These are phyloP conservation scores for Cyathus striatus DNA, from an alignment of 768 basidiomycete species.

Conservation along the genomic window DNA sequence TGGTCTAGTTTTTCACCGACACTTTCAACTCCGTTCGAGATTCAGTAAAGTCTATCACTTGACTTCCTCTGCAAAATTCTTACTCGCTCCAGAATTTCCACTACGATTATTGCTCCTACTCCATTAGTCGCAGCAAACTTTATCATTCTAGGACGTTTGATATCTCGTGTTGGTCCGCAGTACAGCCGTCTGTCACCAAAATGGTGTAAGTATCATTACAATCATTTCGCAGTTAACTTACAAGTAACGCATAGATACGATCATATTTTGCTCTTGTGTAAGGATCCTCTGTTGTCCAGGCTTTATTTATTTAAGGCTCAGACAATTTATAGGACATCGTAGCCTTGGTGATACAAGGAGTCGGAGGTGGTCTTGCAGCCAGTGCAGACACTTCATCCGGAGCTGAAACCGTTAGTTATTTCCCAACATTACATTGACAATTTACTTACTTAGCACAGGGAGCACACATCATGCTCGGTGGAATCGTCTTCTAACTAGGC, in stretches of 20 bases:
- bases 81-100: conserved; percentile 30
- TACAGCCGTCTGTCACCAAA: conserved; percentile 42
- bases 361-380: conserved; percentile 47
- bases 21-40: conserved; percentile 10
- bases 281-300: not conserved
- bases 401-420: conserved; percentile 8
- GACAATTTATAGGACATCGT: conserved; percentile 31
- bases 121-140: conserved; percentile 58
- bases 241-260: conserved; percentile 27
- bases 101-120: conserved; percentile 52
- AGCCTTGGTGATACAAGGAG: conserved; percentile 49
- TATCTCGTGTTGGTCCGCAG: conserved; percentile 34
- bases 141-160: conserved; percentile 46
- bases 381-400: conserved; percentile 12
- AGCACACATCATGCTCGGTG: conserved; percentile 45
- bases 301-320: not conserved
- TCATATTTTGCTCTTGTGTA: conserved; percentile 34
- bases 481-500: conserved; percentile 46
- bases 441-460: conserved; percentile 23
- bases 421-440: not conserved
- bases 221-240: not conserved
- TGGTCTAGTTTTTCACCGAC: conserved; percentile 12
- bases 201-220: conserved; percentile 28
- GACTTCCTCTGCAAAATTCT: not conserved
- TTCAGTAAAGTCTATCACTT: conserved; percentile 13